These are phyloP conservation scores for Neurospora sp. DNA, from an alignment of 495 filamentous ascomycete species.

Conservation along the genomic window DNA sequence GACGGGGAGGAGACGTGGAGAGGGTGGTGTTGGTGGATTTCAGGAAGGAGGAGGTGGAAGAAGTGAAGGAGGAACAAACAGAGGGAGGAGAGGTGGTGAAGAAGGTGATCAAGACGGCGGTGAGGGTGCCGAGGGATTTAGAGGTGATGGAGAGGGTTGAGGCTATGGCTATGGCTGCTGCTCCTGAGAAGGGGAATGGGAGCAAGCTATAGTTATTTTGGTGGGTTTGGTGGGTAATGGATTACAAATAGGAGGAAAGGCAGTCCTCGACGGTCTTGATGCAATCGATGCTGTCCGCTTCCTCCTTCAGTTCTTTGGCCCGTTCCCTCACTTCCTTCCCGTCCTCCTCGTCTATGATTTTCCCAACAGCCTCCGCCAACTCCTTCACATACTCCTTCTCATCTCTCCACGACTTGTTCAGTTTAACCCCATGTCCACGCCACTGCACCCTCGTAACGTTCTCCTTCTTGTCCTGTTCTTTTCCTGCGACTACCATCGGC, in stretches of 20 bases:
- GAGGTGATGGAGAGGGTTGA: constrained; percentile 18
- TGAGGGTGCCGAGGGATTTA: constrained; percentile 11
- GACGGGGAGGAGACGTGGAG: constrained; percentile 58
- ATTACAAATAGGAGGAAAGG: neutral
- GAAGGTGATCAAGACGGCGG: constrained; percentile 26
- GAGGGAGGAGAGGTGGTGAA: constrained; percentile 41
- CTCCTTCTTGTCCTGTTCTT: constrained; percentile 30
- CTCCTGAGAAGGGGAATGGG: neutral
- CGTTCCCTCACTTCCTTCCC: constrained; percentile 5
- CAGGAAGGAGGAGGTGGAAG: constrained; percentile 41
- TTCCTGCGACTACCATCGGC: constrained; percentile 30
- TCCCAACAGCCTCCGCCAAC: constrained; percentile 17
- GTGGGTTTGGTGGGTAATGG: neutral
- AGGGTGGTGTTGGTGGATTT: constrained; percentile 65
- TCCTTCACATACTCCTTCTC: constrained; percentile 12
- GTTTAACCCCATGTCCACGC: constrained; percentile 25
- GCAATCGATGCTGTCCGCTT: constrained; percentile 17
- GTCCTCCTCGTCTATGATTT: constrained; percentile 11
- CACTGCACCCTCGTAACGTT: constrained; percentile 21
- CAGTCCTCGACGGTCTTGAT: constrained; percentile 10
- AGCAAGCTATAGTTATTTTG: constrained; percentile 1
- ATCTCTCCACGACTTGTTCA: constrained; percentile 6
- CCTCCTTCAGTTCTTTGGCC: constrained; percentile 9
- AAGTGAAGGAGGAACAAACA: constrained; percentile 36
- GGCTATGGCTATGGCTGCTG: constrained; percentile 9